A percentile compares a stretch with the other conserved stretches of the same genome.
Evolutionary conservation across 2,329 filamentous ascomycete genomes (phyloP).

Genomic region (Cordyceps javanica): DNA sequence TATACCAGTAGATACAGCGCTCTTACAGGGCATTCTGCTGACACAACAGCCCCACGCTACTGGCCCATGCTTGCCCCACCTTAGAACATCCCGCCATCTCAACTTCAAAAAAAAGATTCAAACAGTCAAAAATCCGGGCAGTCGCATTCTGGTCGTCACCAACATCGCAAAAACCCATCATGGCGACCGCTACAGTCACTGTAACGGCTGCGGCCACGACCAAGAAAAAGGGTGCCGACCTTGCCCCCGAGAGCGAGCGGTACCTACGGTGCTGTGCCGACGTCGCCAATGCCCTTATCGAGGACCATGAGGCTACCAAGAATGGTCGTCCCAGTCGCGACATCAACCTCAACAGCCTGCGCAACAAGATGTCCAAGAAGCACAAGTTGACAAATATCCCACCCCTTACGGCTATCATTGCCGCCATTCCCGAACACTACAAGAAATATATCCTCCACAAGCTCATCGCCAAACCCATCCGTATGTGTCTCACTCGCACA

Average conservation of each 20-base stretch:
- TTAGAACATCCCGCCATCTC: neutral
- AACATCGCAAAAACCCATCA: conserved; percentile 16
- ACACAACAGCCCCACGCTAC: neutral
- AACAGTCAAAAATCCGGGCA: neutral
- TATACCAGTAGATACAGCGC: too few relatives aligned
- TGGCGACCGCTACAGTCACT: conserved; percentile 47
- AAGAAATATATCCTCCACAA: conserved; percentile 98
- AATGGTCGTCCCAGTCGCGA: conserved; percentile 73
- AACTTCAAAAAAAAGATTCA: conserved; percentile 7
- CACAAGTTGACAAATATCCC: conserved; percentile 83
- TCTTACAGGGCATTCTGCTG: neutral
- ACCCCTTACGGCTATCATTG: conserved; percentile 92
- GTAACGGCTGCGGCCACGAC: conserved; percentile 56
- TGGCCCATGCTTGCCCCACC: conserved; percentile 3
- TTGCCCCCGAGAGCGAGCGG: conserved; percentile 88
- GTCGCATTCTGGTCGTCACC: neutral
- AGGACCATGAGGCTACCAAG: conserved; percentile 80
- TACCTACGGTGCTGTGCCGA: conserved; percentile 93
- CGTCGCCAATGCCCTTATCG: conserved; percentile 87
- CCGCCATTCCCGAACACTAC: conserved; percentile 97
- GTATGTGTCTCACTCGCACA: conserved; percentile 34
- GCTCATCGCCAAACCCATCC: conserved; percentile 92
- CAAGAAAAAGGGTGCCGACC: conserved; percentile 65
- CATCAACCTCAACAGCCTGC: conserved; percentile 84
- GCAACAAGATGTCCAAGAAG: conserved; percentile 86